A percentile compares a stretch with the other conserved stretches of the same genome.
phyloP scores from a whole-genome alignment of 768 basidiomycete genomes.

The Auricularia auricula-judae region DNA sequence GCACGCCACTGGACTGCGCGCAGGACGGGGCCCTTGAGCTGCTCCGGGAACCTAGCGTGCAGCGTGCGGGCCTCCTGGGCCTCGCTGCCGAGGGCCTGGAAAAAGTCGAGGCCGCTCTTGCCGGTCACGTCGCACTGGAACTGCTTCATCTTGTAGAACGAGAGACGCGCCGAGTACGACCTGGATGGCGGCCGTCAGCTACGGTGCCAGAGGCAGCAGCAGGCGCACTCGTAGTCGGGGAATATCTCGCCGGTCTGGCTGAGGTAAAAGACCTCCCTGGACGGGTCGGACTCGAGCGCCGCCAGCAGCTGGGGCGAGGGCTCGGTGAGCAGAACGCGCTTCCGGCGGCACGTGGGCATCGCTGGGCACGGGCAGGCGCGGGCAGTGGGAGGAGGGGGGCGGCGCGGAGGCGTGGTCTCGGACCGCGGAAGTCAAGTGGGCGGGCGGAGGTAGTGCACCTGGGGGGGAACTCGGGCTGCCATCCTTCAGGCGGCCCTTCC shows the following conservation, averaged over 20 bases:
- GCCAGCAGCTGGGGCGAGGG: constrained; percentile 61
- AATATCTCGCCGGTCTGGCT: constrained; percentile 96
- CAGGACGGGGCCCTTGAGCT: constrained; percentile 84
- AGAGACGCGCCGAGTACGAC: constrained; percentile 83
- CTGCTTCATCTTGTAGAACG: constrained; percentile 87
- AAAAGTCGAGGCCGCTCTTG: constrained; percentile 88
- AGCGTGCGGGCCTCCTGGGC: constrained; percentile 78
- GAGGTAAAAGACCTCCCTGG: constrained; percentile 81
- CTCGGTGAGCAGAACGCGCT: constrained; percentile 81
- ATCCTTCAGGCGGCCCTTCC: too few relatives aligned
- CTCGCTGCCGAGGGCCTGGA: constrained; percentile 88
- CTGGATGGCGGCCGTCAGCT: constrained; percentile 21
- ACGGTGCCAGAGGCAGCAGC: constrained; percentile 16
- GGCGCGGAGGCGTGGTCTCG: too few relatives aligned
- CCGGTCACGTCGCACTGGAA: constrained; percentile 98
- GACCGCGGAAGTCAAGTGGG: too few relatives aligned
- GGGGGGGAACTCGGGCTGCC: too few relatives aligned
- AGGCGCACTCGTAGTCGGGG: constrained; percentile 83
- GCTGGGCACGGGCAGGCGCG: background rate
- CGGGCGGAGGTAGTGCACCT: too few relatives aligned
- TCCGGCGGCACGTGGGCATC: constrained; percentile 86
- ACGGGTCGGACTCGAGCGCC: constrained; percentile 50
- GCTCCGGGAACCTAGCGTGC: constrained; percentile 85
- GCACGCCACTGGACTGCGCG: constrained; percentile 93
- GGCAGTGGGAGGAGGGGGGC: too few relatives aligned